Percentiles rank a stretch among this genome's conserved stretches.
These are phyloP conservation scores for Fonsecaea multimorphosa DNA, from an alignment of 2,329 filamentous ascomycete genomes.

Conservation along the genomic window DNA sequence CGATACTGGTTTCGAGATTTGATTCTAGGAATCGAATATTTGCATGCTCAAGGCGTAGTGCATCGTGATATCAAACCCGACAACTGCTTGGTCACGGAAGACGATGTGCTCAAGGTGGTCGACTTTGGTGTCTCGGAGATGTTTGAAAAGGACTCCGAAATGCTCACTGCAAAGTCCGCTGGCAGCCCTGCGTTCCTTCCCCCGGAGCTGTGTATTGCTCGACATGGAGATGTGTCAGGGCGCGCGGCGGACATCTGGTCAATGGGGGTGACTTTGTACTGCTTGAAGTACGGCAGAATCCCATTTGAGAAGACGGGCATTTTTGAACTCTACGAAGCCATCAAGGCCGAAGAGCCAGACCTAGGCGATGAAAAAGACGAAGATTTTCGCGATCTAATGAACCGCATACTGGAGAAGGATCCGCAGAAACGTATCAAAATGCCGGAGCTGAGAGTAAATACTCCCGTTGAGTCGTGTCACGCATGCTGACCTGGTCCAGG, in stretches of 20 bases:
- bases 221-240: conserved; percentile 85
- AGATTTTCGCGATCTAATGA: conserved; percentile 76
- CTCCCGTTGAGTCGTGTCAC: neutral
- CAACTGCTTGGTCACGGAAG: conserved; percentile 86
- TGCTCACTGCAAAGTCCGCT: conserved; percentile 91
- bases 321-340: conserved; percentile 87
- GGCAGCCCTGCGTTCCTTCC: conserved; percentile 94
- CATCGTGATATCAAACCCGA: conserved; percentile 98
- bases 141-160: conserved; percentile 85
- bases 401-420: conserved; percentile 79
- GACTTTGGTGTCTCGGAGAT: conserved; percentile 98
- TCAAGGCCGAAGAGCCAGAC: conserved; percentile 71
- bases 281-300: conserved; percentile 83
- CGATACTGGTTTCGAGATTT: conserved; percentile 94
- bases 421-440: conserved; percentile 83
- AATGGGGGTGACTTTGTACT: conserved; percentile 95
- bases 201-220: conserved; percentile 86
- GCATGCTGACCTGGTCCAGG: conserved; percentile 56
- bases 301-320: conserved; percentile 82
- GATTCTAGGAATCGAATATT: conserved; percentile 91
- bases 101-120: conserved; percentile 94
- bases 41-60: conserved; percentile 92
- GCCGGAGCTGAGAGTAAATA: conserved; percentile 75
- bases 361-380: conserved; percentile 69
- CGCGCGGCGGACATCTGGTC: conserved; percentile 96